A percentile compares a stretch with the other conserved stretches of the same genome.
phyloP scores from a whole-genome alignment of 2,329 filamentous ascomycete species.

The Beauveria varroae region DNA sequence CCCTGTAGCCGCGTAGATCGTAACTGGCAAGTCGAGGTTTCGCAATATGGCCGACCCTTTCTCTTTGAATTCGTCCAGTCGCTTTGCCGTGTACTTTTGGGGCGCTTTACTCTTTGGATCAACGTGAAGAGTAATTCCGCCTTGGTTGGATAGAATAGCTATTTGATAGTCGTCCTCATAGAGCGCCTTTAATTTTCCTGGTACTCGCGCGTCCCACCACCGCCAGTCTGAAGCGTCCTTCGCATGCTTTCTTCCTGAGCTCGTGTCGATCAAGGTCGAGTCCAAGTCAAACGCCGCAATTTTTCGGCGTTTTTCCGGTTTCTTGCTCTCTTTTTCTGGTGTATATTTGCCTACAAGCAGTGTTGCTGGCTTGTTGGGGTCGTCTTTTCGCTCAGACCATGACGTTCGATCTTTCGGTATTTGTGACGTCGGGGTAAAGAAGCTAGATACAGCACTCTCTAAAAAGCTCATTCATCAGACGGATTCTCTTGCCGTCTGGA shows the following conservation, averaged over 20 bases:
- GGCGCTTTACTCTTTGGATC: slow-evolving; percentile 59
- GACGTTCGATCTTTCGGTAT: slow-evolving; percentile 69
- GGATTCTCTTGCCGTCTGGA: not conserved
- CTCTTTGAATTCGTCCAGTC: slow-evolving; percentile 72
- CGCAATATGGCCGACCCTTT: slow-evolving; percentile 65
- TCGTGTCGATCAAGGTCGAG: slow-evolving; percentile 74
- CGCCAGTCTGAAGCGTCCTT: slow-evolving; percentile 75
- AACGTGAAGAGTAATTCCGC: slow-evolving; percentile 65
- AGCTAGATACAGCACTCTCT: slow-evolving; percentile 68
- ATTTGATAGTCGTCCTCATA: slow-evolving; percentile 68
- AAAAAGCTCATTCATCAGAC: slow-evolving; percentile 14
- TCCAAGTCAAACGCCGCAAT: slow-evolving; percentile 73
- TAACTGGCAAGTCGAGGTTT: slow-evolving; percentile 67
- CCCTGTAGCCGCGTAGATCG: slow-evolving; percentile 77
- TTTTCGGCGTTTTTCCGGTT: slow-evolving; percentile 39
- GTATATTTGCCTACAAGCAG: slow-evolving; percentile 70
- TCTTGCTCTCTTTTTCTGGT: slow-evolving; percentile 30
- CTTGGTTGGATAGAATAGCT: slow-evolving; percentile 84
- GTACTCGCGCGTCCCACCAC: slow-evolving; percentile 79
- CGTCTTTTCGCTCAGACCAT: slow-evolving; percentile 60
- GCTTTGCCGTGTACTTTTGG: slow-evolving; percentile 53
- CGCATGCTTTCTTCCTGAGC: slow-evolving; percentile 73
- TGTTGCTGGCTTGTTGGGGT: slow-evolving; percentile 42
- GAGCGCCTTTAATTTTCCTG: slow-evolving; percentile 57
- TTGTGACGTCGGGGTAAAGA: slow-evolving; percentile 82